phyloP scores from a whole-genome alignment of 2,329 filamentous ascomycete species.

The Trichoderma gracile region DNA sequence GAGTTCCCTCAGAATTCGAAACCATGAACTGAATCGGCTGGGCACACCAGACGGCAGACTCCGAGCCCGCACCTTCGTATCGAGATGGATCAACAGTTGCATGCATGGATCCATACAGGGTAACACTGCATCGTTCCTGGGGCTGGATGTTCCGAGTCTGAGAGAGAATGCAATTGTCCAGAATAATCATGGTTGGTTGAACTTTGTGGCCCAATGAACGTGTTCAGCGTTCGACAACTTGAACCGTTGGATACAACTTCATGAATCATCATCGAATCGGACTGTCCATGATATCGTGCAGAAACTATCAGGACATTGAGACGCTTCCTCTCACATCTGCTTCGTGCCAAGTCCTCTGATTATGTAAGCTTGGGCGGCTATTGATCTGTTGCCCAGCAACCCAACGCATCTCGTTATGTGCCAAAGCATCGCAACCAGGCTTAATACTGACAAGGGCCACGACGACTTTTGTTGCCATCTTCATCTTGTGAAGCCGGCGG shows the following conservation, averaged over 20 bases:
- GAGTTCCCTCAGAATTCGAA: not conserved
- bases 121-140: not conserved
- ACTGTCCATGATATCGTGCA: too few relatives aligned
- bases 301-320: too few relatives aligned
- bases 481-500: not conserved
- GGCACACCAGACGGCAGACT: not conserved
- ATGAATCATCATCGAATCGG: too few relatives aligned
- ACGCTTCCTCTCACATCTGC: too few relatives aligned
- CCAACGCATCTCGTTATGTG: conserved; percentile 4
- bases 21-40: not conserved
- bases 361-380: conserved; percentile 2
- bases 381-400: conserved; percentile 25
- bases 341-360: too few relatives aligned
- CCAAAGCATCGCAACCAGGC: not conserved
- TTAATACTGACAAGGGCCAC: conserved; percentile 1
- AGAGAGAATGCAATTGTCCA: not conserved
- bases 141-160: not conserved
- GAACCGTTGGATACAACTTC: too few relatives aligned
- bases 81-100: not conserved
- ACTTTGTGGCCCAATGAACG: too few relatives aligned
- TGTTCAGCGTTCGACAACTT: too few relatives aligned
- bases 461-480: not conserved
- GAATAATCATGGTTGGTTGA: not conserved
- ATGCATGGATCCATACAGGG: not conserved
- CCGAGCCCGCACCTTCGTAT: not conserved